Evolutionary conservation across 306 rosid genomes (phyloP), one percentile per base, ranked within the genome.

Genomic region (Inga leiocalycina): DNA sequence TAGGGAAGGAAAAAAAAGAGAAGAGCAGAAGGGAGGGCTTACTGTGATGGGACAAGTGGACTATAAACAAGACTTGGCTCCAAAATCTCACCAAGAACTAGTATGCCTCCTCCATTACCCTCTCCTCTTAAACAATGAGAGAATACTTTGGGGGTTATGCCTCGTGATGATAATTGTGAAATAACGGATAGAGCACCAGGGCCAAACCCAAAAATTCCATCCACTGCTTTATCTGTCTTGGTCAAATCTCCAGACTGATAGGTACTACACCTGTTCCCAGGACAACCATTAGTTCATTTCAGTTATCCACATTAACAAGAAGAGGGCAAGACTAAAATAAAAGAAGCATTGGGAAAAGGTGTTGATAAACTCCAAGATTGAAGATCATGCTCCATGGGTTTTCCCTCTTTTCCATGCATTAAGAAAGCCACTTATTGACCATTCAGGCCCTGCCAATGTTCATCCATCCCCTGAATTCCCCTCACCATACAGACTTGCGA

Each of bases 1-100:
- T 32, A 32, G 71, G 20, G 43, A 65, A 14, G 43, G 43, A 32
- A 65, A 65, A 65, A 64, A 5, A 32, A 11, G 11, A 14, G 9
- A 32, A 65, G 43, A 30, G 43, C 20, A 46, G 52, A 86, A 82
- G 79, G 66, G 87, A 85, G 82, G 83, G 86, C 97, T 56, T 92
- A 95, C 98, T 93, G 98, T 46, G 92, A 89, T 10, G 98, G 95
- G 45, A 95, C 97, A 86, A 95, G 97, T 27, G 98, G 98, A 85
- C 92, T 95, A 84, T 93, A 95, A 71, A 91, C 97, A 79, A 95
- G 92, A 86, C 76, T 84, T 77, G 98, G 98, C 97, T 95, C 98
- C 93, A 93, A 77, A 85, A 95, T 93, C 89, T 95, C 95, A 68
- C 98, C 98, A 83, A 95, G 94, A 91, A 95, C 98, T 79, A 92